These are phyloP conservation scores for Trametes polyzona DNA, from an alignment of 1,284 basidiomycete genomes.

Conservation along the genomic window DNA sequence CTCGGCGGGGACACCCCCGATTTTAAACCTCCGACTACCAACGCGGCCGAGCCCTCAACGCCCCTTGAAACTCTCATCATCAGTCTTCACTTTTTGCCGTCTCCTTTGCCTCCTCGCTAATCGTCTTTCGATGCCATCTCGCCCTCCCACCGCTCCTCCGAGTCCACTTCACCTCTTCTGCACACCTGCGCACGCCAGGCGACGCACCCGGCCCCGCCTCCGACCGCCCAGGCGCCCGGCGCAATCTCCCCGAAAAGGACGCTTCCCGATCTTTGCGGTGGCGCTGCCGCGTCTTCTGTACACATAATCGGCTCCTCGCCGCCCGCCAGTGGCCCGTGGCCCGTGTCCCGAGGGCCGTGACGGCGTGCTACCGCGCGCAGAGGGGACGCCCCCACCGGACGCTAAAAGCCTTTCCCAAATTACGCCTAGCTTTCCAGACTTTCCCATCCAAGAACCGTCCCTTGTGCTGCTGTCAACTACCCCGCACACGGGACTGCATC, in stretches of 20 bases:
- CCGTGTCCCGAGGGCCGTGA: no score
- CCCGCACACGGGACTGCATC: background rate
- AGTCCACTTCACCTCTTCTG: background rate
- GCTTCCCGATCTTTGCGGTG: slow-evolving; percentile 13
- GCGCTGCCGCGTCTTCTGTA: slow-evolving; percentile 9
- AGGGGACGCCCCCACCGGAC: background rate
- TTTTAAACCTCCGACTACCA: slow-evolving; percentile 39
- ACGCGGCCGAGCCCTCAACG: slow-evolving; percentile 28
- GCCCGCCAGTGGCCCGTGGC: background rate
- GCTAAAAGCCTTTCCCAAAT: slow-evolving; percentile 17
- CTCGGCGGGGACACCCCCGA: slow-evolving; percentile 56
- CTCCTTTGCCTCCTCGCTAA: slow-evolving; percentile 25
- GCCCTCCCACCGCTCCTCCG: slow-evolving; percentile 3
- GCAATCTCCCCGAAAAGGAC: slow-evolving; percentile 22
- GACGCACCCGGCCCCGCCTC: background rate
- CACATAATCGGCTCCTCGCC: slow-evolving; percentile 19
- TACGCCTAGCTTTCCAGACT: background rate
- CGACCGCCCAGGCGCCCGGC: slow-evolving; percentile 4
- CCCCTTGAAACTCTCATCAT: slow-evolving; percentile 34
- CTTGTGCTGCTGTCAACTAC: background rate
- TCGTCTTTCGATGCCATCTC: slow-evolving; percentile 6
- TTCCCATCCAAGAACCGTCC: background rate
- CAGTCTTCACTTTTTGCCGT: slow-evolving; percentile 24
- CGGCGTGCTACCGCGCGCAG: no score
- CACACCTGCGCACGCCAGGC: background rate